Base-by-base conservation (phyloP, 352 stramenopile genomes). In the Phytophthora pisi region DNA sequence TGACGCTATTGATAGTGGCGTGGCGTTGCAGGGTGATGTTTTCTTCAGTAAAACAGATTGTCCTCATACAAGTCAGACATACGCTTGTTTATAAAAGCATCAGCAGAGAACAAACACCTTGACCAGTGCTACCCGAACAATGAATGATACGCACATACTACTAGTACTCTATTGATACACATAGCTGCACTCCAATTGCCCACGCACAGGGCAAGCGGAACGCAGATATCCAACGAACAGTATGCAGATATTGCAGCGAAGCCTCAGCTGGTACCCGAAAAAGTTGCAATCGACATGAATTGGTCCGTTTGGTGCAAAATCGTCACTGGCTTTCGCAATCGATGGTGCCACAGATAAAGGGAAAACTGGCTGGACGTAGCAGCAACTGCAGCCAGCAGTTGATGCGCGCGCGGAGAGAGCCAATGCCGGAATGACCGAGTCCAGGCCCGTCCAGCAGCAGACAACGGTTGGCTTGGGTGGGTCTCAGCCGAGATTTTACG, bases 271-370 rank as follows among this genome's bases (percentile, higher is more conserved):
- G 85, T 93, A 93, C 85, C 85, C 85, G 85, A 93, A 93, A 93
- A 89, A 86, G 72, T 90, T 91, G 85, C 81, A 92, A 93, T 93
- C 85, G 85, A 88, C 85, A 89, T 93, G 83, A 91, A 92, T 92
- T 93, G 83, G 83, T 93, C 83, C 85, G 85, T 90, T 88, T 61
- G 68, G 82, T 72, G 85, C 81, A 84, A 68, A 43, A 86, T 90
- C 81, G 70, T 93, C 85, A 93, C 63, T 75, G 85, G 82, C 81
- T 86, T 82, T 64, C 56, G 56, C 55, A 40, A 40, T 71, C 36
- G 16, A 62, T 26, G 23, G 31, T 51, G 18, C 46, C 57, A 65
- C 16, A 57, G 5, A 60, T 6, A 16, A 46, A 10, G 3, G 16
- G 4, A 15, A 10, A 6, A 34, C 2, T 34, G 30, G 10, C 34